Evolutionary conservation across 805 yeast species (phyloP), one percentile per base, ranked within the genome.

Genomic region (Middelhovenomyces tepae): DNA sequence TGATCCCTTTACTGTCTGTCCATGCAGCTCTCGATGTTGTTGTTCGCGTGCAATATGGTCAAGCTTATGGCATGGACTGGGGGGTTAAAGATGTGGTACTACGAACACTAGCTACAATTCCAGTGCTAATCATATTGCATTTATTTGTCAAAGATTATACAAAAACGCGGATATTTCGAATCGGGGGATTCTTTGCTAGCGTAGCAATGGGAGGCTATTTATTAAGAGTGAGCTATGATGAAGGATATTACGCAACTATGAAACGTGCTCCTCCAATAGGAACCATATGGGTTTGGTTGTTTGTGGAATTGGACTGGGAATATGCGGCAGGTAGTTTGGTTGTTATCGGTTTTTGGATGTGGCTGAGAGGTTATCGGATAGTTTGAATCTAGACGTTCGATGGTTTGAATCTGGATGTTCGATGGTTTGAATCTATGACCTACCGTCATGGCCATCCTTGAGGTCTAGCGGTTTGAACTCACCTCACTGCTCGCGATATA

Each of bases 251-350:
- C 41, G 53, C 58, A 2, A 50, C 56, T 14, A 62, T 61, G 64
- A 43, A 48, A 25, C 39, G 49, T 27, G 62, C 63, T 5, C 67
- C 67, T 7, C 58, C 66, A 2, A 40, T 61, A 4, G 66, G 64
- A 13, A 60, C 67, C 9, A 35, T 61, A 6, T 55, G 60, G 53
- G 51, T 57, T 6, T 61, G 65, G 64, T 42, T 57, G 16, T 53
- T 61, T 31, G 39, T 61, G 13, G 67, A 62, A 37, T 39, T 62
- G 45, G 60, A 59, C 31, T 55, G 60, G 54, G 45, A 53, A 15
- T 50, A 44, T 47, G 51, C 57, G 1, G 45, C 50, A 3, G 32
- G 45, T 4, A 37, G 50, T 9, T 32, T 56, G 16, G 45, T 44
- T 6, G 42, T 44, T 1, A 42, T 53, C 7, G 52, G 43, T 6